Conservation (phyloP, 768 basidiomycete genomes). For the Boletellus ananas region DNA sequence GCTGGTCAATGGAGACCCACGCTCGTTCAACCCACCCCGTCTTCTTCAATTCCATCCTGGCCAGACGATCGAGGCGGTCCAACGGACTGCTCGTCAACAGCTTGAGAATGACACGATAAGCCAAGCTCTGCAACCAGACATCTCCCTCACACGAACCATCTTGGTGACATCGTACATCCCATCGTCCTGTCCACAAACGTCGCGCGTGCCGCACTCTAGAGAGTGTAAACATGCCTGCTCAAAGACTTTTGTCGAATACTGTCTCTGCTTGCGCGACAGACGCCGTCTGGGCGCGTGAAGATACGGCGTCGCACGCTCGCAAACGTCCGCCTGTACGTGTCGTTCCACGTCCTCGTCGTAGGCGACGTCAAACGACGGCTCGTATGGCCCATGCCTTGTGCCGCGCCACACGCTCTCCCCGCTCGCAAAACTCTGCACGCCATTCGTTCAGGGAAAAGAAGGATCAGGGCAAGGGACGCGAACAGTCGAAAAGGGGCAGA, state of each 20-base stretch:
- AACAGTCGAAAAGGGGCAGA: not conserved
- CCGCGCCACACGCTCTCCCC: slow-evolving; percentile 10
- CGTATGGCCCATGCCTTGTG: not conserved
- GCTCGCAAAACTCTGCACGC: slow-evolving; percentile 16
- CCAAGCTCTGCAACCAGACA: not conserved
- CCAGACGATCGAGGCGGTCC: slow-evolving; percentile 28
- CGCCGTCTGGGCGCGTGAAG: slow-evolving; percentile 5
- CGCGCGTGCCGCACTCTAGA: not conserved
- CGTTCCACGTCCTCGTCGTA: slow-evolving; percentile 20
- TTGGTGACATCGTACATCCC: slow-evolving; percentile 19
- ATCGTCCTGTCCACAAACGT: slow-evolving; percentile 10
- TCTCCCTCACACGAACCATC: slow-evolving; percentile 21
- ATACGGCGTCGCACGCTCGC: slow-evolving; percentile 13
- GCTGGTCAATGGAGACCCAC: slow-evolving; percentile 1
- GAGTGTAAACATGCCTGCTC: slow-evolving; percentile 12
- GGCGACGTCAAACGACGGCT: slow-evolving; percentile 11
- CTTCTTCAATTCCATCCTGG: slow-evolving; percentile 28
- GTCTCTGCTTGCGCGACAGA: not conserved
- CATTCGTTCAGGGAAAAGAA: no score
- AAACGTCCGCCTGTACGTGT: slow-evolving; percentile 10
- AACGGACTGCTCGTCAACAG: slow-evolving; percentile 24
- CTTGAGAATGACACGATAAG: slow-evolving; percentile 13
- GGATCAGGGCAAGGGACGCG: no score
- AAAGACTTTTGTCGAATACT: slow-evolving; percentile 1
- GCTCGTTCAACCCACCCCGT: slow-evolving; percentile 30